Evolutionary conservation across 2,329 filamentous ascomycete genomes (phyloP), one percentile per base, ranked within the genome.

Genomic region (Ophiosphaerella herpotricha): DNA sequence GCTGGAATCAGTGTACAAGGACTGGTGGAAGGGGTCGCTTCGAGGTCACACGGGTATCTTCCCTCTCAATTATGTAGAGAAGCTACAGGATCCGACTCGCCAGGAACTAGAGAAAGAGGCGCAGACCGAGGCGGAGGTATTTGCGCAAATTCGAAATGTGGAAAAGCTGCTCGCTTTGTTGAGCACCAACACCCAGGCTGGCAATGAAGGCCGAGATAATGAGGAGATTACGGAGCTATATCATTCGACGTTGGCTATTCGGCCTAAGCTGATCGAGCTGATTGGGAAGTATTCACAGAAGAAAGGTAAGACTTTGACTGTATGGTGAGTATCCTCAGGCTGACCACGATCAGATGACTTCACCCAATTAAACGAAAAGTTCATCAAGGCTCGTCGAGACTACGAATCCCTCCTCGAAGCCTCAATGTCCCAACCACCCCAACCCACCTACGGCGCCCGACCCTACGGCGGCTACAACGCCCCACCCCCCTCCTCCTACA

Each of bases 251-350:
- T 76, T 97, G 57, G 90, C 92, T 3, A 99, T 99, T 66, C 84
- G 94, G 29, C 94, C 94, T 11, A 99, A 99, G 78, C 78, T 99
- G 55, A 97, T 99, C 71, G 95, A 97, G 77, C 78, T 99, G 42
- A 99, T 99, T 71, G 94, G 95, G 55, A 97, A 97, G 73, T 99
- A 99, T 71, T 97, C 94, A 8, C 94, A 99, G 72, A 97, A 96
- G 83, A 99, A 99, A 77, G 92, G 91, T 93, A 77, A 61, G 71
- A 46, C 7, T 24, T 8, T 24, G 32, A 13, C 12, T 14, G 1
- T 2, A 13, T 11, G 32, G 16, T 18, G 39, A 8, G 5, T 26
- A 8, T 45, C 6, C 24, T 36, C 39, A 42, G 24, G 23, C 49
- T 64, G 49, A 66, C 49, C 43, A 18, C 37, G 34, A 12, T 58